A percentile compares a stretch with the other conserved stretches of the same genome.
Evolutionary conservation across 2,329 filamentous ascomycete species (phyloP).

Genomic region (Periconia macrospinosa): DNA sequence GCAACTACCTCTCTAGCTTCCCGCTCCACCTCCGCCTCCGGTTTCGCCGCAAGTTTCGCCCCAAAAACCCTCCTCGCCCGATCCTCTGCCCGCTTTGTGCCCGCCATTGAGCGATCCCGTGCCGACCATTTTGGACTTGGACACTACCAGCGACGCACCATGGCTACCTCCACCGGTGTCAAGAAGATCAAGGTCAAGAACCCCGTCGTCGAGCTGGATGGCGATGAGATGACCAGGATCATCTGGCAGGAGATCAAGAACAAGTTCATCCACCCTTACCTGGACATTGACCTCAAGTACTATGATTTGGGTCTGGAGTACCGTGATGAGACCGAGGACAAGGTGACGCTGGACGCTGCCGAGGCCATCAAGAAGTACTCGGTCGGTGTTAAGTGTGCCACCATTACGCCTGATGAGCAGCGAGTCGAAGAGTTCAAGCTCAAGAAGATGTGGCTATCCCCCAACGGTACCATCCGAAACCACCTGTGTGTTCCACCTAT

Average conservation of each 20-base stretch:
- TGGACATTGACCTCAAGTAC: slow-evolving; percentile 98
- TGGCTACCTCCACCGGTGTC: slow-evolving; percentile 69
- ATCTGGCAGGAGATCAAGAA: slow-evolving; percentile 99
- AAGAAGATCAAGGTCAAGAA: slow-evolving; percentile 99
- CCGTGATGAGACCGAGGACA: slow-evolving; percentile 92
- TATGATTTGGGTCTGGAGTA: slow-evolving; percentile 92
- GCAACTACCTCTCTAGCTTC: slow-evolving; percentile 33
- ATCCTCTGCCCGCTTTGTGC: slow-evolving; percentile 1
- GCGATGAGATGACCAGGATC: slow-evolving; percentile 93
- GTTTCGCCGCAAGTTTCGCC: slow-evolving; percentile 15
- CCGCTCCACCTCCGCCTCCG: slow-evolving; percentile 18
- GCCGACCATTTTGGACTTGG: neutral
- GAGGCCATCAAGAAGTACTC: slow-evolving; percentile 99
- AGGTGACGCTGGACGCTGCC: slow-evolving; percentile 92
- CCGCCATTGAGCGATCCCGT: slow-evolving; percentile 1
- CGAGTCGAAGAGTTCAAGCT: slow-evolving; percentile 97
- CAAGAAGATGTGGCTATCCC: slow-evolving; percentile 99
- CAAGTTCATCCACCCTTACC: slow-evolving; percentile 95
- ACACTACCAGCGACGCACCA: slow-evolving; percentile 29
- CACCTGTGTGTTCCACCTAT: slow-evolving; percentile 51
- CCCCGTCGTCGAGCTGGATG: slow-evolving; percentile 96
- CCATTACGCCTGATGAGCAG: slow-evolving; percentile 96
- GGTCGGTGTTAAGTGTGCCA: slow-evolving; percentile 98
- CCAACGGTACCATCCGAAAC: slow-evolving; percentile 84
- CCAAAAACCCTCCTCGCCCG: neutral